Percentiles rank a stretch among this genome's conserved stretches.
These are phyloP conservation scores for Pulveroboletus frians DNA, from an alignment of 768 basidiomycete species.

Conservation along the genomic window DNA sequence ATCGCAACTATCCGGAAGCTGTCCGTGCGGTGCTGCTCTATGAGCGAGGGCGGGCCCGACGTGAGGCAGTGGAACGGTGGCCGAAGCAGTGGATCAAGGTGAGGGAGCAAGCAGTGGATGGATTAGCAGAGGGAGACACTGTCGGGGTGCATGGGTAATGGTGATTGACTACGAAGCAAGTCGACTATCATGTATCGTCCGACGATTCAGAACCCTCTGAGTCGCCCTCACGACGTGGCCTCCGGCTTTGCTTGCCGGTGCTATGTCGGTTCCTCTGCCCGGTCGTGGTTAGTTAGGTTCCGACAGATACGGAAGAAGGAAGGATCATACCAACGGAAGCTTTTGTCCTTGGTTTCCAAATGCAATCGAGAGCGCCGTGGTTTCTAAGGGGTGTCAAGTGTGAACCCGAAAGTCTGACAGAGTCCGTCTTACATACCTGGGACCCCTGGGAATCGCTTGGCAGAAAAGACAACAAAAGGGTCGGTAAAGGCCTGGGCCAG, in stretches of 20 bases:
- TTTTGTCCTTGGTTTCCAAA: constrained; percentile 90
- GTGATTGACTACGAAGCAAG: constrained; percentile 11
- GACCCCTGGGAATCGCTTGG: constrained; percentile 93
- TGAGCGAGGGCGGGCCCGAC: constrained; percentile 30
- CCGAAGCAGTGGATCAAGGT: constrained; percentile 19
- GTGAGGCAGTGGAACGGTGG: constrained; percentile 11
- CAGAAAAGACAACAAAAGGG: constrained; percentile 82
- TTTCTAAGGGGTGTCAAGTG: constrained; percentile 45
- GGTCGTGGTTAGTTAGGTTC: constrained; percentile 19
- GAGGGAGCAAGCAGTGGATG: constrained; percentile 19
- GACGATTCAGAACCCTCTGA: constrained; percentile 69
- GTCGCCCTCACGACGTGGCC: constrained; percentile 51
- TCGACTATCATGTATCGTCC: constrained; percentile 41
- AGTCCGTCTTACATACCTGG: constrained; percentile 52
- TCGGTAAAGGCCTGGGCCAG: constrained; percentile 82
- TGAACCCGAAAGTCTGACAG: constrained; percentile 15
- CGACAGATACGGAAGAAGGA: constrained; percentile 20
- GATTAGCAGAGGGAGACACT: constrained; percentile 22
- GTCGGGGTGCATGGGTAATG: constrained; percentile 20
- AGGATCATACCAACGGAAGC: constrained; percentile 65
- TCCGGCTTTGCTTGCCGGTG: constrained; percentile 52
- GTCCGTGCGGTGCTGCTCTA: constrained; percentile 31
- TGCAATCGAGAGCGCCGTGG: constrained; percentile 84
- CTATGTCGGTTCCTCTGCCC: constrained; percentile 77
- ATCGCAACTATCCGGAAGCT: constrained; percentile 47